Evolutionary conservation across 768 basidiomycete genomes (phyloP).

Genomic region (Mycena rebaudengoi): DNA sequence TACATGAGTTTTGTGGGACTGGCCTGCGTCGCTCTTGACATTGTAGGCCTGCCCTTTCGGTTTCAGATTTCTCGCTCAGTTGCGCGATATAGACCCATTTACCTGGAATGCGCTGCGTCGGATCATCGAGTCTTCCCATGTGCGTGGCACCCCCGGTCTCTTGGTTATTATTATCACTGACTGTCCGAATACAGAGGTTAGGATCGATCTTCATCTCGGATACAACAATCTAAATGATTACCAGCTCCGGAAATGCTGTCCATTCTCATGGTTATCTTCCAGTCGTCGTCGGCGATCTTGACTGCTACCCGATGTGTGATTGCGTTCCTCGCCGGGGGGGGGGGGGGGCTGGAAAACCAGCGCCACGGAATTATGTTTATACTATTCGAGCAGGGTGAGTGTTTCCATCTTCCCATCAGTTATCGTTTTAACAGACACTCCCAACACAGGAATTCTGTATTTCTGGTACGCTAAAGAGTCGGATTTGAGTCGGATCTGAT

Average conservation of each 20-base stretch:
- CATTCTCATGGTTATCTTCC: constrained; percentile 38
- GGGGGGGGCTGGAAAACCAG: constrained; percentile 4
- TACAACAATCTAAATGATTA: background rate
- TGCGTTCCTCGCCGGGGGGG: constrained; percentile 29
- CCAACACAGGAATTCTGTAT: constrained; percentile 34
- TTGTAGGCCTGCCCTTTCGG: constrained; percentile 23
- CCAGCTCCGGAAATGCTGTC: constrained; percentile 36
- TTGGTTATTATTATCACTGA: background rate
- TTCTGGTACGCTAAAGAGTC: constrained; percentile 30
- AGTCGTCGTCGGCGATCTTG: constrained; percentile 33
- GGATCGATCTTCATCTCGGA: background rate
- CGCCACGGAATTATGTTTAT: constrained; percentile 32
- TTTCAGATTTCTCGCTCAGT: background rate
- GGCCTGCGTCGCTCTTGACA: constrained; percentile 33
- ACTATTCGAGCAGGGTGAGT: constrained; percentile 38
- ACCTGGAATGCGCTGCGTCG: constrained; percentile 32
- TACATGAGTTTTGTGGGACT: constrained; percentile 34
- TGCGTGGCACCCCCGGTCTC: background rate
- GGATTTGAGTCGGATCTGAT: background rate
- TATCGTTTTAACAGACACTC: background rate
- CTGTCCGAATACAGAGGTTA: background rate
- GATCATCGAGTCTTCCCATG: constrained; percentile 29
- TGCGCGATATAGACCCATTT: constrained; percentile 32
- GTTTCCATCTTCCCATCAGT: background rate
- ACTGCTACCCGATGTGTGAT: constrained; percentile 34